These are phyloP conservation scores for Herpotrichia juniperi DNA, from an alignment of 2,329 filamentous ascomycete genomes.

Conservation along the genomic window DNA sequence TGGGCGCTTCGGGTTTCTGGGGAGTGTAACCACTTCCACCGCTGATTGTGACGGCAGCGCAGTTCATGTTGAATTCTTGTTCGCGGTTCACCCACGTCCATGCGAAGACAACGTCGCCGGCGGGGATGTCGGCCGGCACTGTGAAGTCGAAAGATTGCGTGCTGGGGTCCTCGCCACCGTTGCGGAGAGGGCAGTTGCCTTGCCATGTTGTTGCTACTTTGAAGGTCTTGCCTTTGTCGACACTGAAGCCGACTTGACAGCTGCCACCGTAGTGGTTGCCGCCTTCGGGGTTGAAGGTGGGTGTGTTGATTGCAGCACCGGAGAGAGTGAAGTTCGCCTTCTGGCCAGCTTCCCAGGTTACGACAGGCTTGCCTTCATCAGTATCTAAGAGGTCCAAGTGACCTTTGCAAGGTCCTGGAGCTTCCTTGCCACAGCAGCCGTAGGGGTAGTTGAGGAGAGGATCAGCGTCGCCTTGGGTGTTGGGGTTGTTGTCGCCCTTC, in stretches of 20 bases:
- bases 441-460: slow-evolving; percentile 51
- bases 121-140: slow-evolving; percentile 50
- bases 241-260: slow-evolving; percentile 54
- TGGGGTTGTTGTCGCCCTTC: slow-evolving; percentile 52
- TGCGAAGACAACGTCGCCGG: slow-evolving; percentile 50
- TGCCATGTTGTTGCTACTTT: slow-evolving; percentile 53
- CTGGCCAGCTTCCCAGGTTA: slow-evolving; percentile 51
- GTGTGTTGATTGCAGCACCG: slow-evolving; percentile 27
- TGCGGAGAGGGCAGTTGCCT: slow-evolving; percentile 54
- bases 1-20: slow-evolving; percentile 11
- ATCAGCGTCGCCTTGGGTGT: slow-evolving; percentile 44
- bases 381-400: slow-evolving; percentile 53
- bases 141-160: slow-evolving; percentile 54
- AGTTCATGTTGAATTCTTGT: slow-evolving; percentile 54
- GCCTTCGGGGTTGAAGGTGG: slow-evolving; percentile 28
- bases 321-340: slow-evolving; percentile 49
- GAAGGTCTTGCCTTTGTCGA: slow-evolving; percentile 52
- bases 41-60: slow-evolving; percentile 52
- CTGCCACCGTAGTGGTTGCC: slow-evolving; percentile 55
- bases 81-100: slow-evolving; percentile 58
- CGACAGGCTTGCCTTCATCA: slow-evolving; percentile 49
- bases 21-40: slow-evolving; percentile 24
- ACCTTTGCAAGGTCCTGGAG: slow-evolving; percentile 49
- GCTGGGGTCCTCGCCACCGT: slow-evolving; percentile 41
- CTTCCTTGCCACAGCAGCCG: slow-evolving; percentile 51